These are phyloP conservation scores for Rugonectria rugulosa DNA, from an alignment of 2,329 filamentous ascomycete species.

Conservation along the genomic window DNA sequence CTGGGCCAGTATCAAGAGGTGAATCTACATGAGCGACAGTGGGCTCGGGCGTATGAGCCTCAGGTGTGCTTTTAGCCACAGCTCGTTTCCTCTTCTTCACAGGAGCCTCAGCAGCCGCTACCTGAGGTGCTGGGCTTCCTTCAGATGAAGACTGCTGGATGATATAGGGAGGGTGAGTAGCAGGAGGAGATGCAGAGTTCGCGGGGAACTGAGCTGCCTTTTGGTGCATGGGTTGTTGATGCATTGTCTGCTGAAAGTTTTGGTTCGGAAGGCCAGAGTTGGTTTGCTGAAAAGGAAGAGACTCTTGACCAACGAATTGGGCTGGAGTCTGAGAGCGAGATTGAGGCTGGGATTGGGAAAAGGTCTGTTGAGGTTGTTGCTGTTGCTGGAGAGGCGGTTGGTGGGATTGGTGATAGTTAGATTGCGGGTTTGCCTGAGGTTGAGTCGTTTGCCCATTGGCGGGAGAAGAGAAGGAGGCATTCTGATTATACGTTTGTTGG, in stretches of 20 bases:
- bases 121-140: conserved; percentile 30
- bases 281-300: conserved; percentile 28
- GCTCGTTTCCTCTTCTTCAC: conserved; percentile 50
- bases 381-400: conserved; percentile 36
- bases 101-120: conserved; percentile 37
- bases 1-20: conserved; percentile 34
- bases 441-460: conserved; percentile 39
- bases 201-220: conserved; percentile 27
- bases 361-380: conserved; percentile 24
- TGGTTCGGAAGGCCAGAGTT: conserved; percentile 24
- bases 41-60: conserved; percentile 40
- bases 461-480: conserved; percentile 34
- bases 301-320: conserved; percentile 32
- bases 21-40: conserved; percentile 37
- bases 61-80: conserved; percentile 36
- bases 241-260: conserved; percentile 33
- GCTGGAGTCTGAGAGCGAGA: conserved; percentile 30
- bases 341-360: conserved; percentile 28
- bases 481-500: conserved; percentile 36
- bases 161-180: conserved; percentile 31
- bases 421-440: conserved; percentile 33
- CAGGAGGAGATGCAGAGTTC: conserved; percentile 30
- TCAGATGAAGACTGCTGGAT: conserved; percentile 33
- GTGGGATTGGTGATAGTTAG: conserved; percentile 33
- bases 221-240: conserved; percentile 32